Evolutionary conservation across 139 green algal species (phyloP).

Genomic region (Picochlorum sp.): DNA sequence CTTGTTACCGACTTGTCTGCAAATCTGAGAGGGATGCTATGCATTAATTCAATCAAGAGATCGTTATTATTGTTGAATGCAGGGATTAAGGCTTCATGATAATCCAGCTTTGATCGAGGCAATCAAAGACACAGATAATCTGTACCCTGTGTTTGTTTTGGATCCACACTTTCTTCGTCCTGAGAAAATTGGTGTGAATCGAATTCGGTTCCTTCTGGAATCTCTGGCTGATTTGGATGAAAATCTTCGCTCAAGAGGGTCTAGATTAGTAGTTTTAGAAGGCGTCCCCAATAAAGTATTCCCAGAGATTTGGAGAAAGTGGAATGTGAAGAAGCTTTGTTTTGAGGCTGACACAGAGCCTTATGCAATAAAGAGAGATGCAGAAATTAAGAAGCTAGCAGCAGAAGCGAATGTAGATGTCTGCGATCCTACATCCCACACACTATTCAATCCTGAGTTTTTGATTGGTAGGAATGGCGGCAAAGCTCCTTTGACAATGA

Average conservation of each 20-base stretch:
- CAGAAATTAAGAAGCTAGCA: constrained; percentile 22
- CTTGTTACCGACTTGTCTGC: too few species aligned
- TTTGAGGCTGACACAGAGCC: constrained; percentile 85
- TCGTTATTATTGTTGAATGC: neutral
- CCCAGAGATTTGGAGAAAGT: constrained; percentile 43
- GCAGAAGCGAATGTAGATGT: constrained; percentile 45
- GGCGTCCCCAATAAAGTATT: constrained; percentile 66
- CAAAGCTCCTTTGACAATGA: constrained; percentile 44
- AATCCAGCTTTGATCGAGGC: constrained; percentile 77
- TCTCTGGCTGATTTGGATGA: constrained; percentile 60
- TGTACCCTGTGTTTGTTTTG: constrained; percentile 78
- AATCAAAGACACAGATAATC: constrained; percentile 17
- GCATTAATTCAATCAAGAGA: neutral
- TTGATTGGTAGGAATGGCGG: constrained; percentile 43
- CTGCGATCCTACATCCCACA: constrained; percentile 52
- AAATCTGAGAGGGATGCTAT: too few species aligned
- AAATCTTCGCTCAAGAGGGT: constrained; percentile 41
- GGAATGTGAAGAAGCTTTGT: constrained; percentile 49
- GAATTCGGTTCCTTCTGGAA: constrained; percentile 79
- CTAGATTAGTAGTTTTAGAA: constrained; percentile 53
- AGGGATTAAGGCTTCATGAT: constrained; percentile 81
- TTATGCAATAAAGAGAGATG: constrained; percentile 57
- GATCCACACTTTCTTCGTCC: constrained; percentile 62
- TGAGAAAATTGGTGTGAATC: constrained; percentile 58
- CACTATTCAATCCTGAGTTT: constrained; percentile 60